Evolutionary conservation across 805 yeast species (phyloP), one percentile per base, ranked within the genome.

Genomic region (Ogataea paraovalis): DNA sequence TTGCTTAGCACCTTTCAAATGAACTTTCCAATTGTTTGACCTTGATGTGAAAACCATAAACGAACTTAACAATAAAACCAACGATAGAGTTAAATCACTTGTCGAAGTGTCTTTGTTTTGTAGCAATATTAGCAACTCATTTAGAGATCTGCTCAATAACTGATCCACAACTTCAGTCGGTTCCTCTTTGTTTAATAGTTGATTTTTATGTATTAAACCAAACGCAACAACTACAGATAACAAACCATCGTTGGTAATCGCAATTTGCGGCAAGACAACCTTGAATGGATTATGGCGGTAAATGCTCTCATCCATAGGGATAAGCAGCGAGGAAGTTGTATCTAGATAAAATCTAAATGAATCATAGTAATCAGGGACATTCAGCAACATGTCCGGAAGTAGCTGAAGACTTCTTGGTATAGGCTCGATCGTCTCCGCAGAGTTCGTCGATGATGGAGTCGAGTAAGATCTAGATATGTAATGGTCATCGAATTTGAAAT

Each of bases 231-330:
- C 51, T 1, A 85, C 68, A 1, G 86, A 73, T 53, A 84, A 62
- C 14, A 85, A 61, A 0, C 85, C 76, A 4, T 79, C 77, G 48
- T 76, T 72, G 21, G 73, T 71, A 73, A 82, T 68, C 1, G 92
- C 89, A 75, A 86, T 72, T 54, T 76, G 78, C 0, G 94, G 92
- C 12, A 87, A 63, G 7, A 83, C 67, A 12, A 74, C 74, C 50
- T 75, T 74, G 66, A 85, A 85, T 0, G 95, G 95, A 55, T 85
- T 86, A 55, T 84, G 82, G 14, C 77, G 79, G 56, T 82, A 82
- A 2, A 74, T 57, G 7, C 69, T 60, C 3, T 76, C 69, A 9
- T 87, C 87, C 0, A 86, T 82, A 0, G 91, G 90, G 5, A 83
- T 87, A 18, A 85, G 69, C 22, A 75, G 68, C 33, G 72, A 72